These are phyloP conservation scores for Ceratocystis cacaofunesta DNA, from an alignment of 2,329 filamentous ascomycete species.

Conservation along the genomic window DNA sequence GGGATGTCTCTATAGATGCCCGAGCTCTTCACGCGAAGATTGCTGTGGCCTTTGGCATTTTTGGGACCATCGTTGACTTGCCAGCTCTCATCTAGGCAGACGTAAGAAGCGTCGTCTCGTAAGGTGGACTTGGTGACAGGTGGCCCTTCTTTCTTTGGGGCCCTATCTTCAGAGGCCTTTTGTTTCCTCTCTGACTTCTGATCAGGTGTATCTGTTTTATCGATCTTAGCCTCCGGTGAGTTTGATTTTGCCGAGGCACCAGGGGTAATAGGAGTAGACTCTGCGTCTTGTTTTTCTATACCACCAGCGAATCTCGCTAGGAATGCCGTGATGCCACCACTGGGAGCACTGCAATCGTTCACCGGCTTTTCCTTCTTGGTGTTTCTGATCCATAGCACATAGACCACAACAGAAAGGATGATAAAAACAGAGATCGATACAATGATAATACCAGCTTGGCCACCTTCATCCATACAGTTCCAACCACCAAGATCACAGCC, in stretches of 20 bases:
- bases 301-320: not conserved
- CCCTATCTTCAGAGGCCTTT: not conserved
- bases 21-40: not conserved
- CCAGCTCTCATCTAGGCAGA: not conserved
- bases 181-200: not conserved
- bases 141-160: not conserved
- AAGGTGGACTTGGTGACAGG: no score
- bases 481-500: constrained; percentile 11
- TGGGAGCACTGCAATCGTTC: not conserved
- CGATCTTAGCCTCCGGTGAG: not conserved
- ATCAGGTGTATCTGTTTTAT: not conserved
- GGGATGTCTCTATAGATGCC: not conserved
- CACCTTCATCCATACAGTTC: constrained; percentile 9
- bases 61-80: not conserved
- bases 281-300: not conserved
- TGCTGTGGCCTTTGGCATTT: not conserved
- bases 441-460: constrained; percentile 7
- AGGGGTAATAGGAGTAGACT: not conserved
- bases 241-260: not conserved
- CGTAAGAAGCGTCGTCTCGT: not conserved
- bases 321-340: not conserved
- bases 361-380: not conserved
- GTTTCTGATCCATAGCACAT: not conserved
- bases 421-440: not conserved
- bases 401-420: not conserved